phyloP scores from a whole-genome alignment of 1,139 yeast species.

The Geotrichum siamense region DNA sequence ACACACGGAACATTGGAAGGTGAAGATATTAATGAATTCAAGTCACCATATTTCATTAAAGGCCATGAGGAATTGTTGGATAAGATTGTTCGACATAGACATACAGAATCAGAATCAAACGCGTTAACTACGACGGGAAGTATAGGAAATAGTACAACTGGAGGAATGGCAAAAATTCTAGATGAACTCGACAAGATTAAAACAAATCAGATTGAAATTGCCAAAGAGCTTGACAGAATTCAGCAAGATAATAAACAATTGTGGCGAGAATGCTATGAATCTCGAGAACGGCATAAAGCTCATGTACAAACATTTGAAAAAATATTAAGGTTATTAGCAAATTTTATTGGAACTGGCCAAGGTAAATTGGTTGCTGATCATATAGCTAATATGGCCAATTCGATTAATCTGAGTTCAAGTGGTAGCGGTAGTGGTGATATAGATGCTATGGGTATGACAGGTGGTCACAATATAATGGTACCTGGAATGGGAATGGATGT shows the following conservation, averaged over 20 bases:
- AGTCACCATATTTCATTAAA: slow-evolving; percentile 64
- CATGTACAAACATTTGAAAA: slow-evolving; percentile 87
- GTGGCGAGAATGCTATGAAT: slow-evolving; percentile 82
- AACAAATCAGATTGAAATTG: slow-evolving; percentile 67
- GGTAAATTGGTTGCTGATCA: slow-evolving; percentile 33
- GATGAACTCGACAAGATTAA: slow-evolving; percentile 72
- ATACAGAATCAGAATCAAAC: slow-evolving; percentile 17
- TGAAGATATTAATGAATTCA: slow-evolving; percentile 68
- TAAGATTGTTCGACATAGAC: slow-evolving; percentile 54
- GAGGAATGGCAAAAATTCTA: slow-evolving; percentile 53
- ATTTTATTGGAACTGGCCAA: slow-evolving; percentile 59
- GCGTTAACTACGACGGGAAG: slow-evolving; percentile 18
- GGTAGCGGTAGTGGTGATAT: slow-evolving; percentile 17
- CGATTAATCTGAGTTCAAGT: slow-evolving; percentile 10
- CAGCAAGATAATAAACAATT: slow-evolving; percentile 80
- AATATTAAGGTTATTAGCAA: slow-evolving; percentile 77
- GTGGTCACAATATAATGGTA: slow-evolving; percentile 6
- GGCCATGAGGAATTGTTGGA: slow-evolving; percentile 68
- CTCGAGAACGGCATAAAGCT: slow-evolving; percentile 75
- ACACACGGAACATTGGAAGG: slow-evolving; percentile 55
- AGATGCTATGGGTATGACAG: slow-evolving; percentile 8
- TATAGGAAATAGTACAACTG: slow-evolving; percentile 41
- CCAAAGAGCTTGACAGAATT: slow-evolving; percentile 76
- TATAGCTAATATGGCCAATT: slow-evolving; percentile 19
- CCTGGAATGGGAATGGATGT: slow-evolving; percentile 1